Base-by-base conservation (phyloP, 495 filamentous ascomycete species). In the Trichoderma parareesei region DNA sequence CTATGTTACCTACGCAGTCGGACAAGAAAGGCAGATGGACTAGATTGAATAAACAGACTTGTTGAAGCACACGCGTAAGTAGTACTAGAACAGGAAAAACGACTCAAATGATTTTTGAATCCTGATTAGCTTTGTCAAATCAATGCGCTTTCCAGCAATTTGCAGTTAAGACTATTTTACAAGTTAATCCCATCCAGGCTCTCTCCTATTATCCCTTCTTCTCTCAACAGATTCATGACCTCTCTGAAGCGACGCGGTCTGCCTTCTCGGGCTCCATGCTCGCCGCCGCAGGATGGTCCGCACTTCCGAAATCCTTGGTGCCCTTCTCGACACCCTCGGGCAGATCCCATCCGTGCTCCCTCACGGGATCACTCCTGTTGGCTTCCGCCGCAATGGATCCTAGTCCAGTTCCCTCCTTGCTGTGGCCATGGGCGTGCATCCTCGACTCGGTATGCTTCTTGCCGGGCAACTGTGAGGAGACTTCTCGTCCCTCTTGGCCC, bases 251-350 rank as follows among this genome's bases (percentile, higher is more conserved):
- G 14, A 57, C 8, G 11, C 37, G 27, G 37, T 57, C 53, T 4
- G 53, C 53, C 6, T 57, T 57, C 11, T 4, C 53, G 18, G 53
- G 27, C 20, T 37, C 53, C 14, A 9, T 37, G 5, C 37, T 27
- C 33, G 35, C 53, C 10, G 53, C 53, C 3, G 27, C 53, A 57
- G 53, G 53, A 20, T 27, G 37, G 5, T 57, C 27, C 7, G 8
- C 3, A 16, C 27, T 57, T 37, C 9, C 53, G 4, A 35, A 35
- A 2, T 27, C 53, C 11, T 10, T 33, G 27, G 9, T 11, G 27
- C 53, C 53, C 53, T 33, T 57, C 53, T 57, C 53, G 27, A 57
- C 53, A 27, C 53, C 53, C 53, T 57, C 53, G 35, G 53, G 53
- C 33, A 57, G 9, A 16, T 57, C 53, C 53, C 53, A 57, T 11